Evolutionary conservation across 73 alveolate species (phyloP).

Genomic region (Paramecium primaurelia): DNA sequence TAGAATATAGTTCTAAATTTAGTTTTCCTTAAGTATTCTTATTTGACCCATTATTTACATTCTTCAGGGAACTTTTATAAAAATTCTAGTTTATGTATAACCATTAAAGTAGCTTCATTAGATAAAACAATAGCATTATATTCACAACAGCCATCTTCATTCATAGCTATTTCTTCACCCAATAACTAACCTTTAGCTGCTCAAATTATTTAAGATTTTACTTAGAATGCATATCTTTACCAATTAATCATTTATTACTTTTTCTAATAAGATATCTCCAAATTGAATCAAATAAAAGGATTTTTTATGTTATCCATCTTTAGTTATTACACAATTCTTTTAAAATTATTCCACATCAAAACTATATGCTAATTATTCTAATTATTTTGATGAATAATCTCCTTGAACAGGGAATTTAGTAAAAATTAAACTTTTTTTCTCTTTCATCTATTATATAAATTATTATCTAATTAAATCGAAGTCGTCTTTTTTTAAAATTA

Average conservation of each 20-base stretch:
- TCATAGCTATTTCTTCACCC: conserved; percentile 45
- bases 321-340: neutral
- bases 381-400: conserved; percentile 1
- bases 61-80: neutral
- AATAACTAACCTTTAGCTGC: neutral
- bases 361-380: neutral
- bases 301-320: neutral
- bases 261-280: neutral
- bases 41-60: neutral
- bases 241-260: neutral
- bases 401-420: neutral
- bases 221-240: neutral
- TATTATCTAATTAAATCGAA: neutral
- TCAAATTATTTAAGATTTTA: neutral
- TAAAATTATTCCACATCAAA: neutral
- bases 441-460: neutral
- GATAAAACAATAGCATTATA: neutral
- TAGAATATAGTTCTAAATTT: neutral
- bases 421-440: neutral
- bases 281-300: neutral
- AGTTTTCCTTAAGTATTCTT: neutral
- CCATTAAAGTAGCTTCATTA: conserved; percentile 15
- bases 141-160: conserved; percentile 24
- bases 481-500: neutral
- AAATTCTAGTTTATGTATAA: neutral